phyloP scores from a whole-genome alignment of 371 early-diverging fungal species.

The Funneliformis caledonium region DNA sequence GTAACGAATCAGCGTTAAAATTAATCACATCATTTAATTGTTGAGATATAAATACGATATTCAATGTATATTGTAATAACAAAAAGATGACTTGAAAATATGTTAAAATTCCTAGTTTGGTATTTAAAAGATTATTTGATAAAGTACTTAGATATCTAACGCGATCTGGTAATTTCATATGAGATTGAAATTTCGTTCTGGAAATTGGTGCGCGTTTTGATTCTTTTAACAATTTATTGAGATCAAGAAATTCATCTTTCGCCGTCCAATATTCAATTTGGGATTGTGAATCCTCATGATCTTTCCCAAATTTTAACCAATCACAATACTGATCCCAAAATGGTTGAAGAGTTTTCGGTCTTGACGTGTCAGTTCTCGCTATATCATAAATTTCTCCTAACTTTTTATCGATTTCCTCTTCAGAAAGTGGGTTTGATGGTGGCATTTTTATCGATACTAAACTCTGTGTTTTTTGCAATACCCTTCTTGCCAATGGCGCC shows the following conservation, averaged over 20 bases:
- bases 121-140: background rate
- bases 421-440: background rate
- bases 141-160: background rate
- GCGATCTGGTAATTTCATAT: background rate
- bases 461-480: too few relatives aligned
- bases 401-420: background rate
- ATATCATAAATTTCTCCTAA: background rate
- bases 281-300: constrained; percentile 10
- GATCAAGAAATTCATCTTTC: background rate
- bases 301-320: background rate
- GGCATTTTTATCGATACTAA: too few relatives aligned
- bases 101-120: background rate
- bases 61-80: constrained; percentile 8
- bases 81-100: background rate
- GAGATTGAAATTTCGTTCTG: constrained; percentile 8
- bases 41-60: constrained; percentile 17
- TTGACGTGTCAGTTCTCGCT: background rate
- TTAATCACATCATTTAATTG: background rate
- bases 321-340: background rate
- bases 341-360: background rate
- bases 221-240: background rate
- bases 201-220: background rate
- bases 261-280: constrained; percentile 22
- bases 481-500: too few relatives aligned
- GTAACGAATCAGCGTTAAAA: background rate